Evolutionary conservation across 176 grass and related monocot genomes (phyloP), one percentile per base, ranked within the genome.

Genomic region (Eragrostis nindensis): DNA sequence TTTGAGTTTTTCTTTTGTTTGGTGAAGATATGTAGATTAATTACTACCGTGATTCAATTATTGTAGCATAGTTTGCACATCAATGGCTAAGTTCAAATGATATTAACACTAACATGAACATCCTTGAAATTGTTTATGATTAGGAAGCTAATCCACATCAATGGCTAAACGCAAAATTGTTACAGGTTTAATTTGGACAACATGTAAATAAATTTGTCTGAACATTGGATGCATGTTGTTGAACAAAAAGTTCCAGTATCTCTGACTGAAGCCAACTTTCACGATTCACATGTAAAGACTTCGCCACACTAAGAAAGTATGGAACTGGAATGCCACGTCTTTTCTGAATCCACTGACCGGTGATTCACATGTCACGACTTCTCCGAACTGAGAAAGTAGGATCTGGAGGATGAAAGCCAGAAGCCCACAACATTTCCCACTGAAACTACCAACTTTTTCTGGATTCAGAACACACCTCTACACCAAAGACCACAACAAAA

Each of bases 401-500:
- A n/a, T n/a, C n/a, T n/a, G n/a, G n/a, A n/a, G n/a, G 4, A 32
- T 72, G 70, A 30, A 32, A 52, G 16, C 26, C 46, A 52, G 16
- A 52, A 19, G 9, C 16, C 70, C 32, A 74, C 44, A 8, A 36
- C 32, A 1, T 36, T 36, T 36, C 32, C 32, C 1, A 36, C 32
- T 36, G 32, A 66, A 63, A 5, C 66, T 56, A 42, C 7, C 11
- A 22, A 10, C 7, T 43, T 78, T 63, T 7, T 21, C 22, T n/a
- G n/a, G n/a, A n/a, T n/a, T n/a, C 71, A 30, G 19, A 3, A 30
- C 36, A n/a, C 10, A 47, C 22, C 17, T 39, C 19, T 60, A 68
- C 46, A 53, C 56, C 49, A 78, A 55, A 19, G 5, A 62, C 47
- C 16, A 77, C 57, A 63, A 29, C 62, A 78, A 9, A 16, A 62